Percentiles rank a stretch among this genome's conserved stretches.
phyloP scores from a whole-genome alignment of 2,329 filamentous ascomycete genomes.

The Sporothrix protearum region DNA sequence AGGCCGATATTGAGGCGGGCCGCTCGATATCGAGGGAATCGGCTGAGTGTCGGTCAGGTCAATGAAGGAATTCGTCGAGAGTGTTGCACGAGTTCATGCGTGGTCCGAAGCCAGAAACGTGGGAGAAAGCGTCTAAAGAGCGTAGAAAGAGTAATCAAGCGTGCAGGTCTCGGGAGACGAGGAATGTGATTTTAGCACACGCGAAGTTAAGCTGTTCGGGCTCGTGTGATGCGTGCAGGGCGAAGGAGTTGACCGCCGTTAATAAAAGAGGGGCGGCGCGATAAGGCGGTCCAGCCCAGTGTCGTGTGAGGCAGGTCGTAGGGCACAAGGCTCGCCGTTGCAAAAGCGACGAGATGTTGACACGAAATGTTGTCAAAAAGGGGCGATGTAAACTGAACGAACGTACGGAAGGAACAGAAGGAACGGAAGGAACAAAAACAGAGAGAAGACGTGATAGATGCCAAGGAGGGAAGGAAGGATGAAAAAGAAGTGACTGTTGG shows the following conservation, averaged over 20 bases:
- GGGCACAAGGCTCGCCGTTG: background rate
- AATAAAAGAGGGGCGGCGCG: constrained; percentile 2
- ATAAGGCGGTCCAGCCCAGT: constrained; percentile 14
- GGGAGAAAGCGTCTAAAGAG: background rate
- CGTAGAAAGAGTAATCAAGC: background rate
- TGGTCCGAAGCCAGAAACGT: background rate
- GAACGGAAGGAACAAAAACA: background rate
- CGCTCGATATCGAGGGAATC: constrained; percentile 6
- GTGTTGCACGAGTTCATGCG: background rate
- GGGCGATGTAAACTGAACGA: background rate
- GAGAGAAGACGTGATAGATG: background rate
- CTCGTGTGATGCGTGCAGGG: constrained; percentile 14
- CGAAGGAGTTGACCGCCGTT: constrained; percentile 4
- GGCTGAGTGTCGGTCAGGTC: constrained; percentile 7
- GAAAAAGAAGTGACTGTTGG: background rate
- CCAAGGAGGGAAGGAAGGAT: background rate
- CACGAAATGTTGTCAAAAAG: background rate
- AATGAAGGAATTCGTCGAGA: background rate
- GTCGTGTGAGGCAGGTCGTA: background rate
- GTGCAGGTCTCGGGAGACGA: constrained; percentile 11
- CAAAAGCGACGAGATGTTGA: background rate
- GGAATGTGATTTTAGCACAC: background rate
- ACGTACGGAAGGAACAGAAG: background rate
- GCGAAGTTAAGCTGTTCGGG: background rate
- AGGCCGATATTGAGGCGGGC: constrained; percentile 7